These are phyloP conservation scores for Lagenidium sp. DNA, from an alignment of 352 stramenopile species.

Conservation along the genomic window DNA sequence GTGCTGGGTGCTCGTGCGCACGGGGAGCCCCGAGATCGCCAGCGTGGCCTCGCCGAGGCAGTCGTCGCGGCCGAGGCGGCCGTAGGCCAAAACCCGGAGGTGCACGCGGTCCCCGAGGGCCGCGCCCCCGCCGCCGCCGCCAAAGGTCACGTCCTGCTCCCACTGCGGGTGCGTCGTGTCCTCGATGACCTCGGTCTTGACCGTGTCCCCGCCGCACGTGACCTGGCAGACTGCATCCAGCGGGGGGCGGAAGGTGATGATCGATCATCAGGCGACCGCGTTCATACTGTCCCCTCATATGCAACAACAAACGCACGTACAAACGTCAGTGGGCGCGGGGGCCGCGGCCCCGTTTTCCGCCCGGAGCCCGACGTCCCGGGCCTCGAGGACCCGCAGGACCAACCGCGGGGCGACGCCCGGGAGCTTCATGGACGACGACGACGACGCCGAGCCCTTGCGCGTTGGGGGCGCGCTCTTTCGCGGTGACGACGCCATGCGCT, in stretches of 20 bases:
- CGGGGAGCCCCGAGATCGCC: slow-evolving; percentile 20
- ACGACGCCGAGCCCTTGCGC: too few relatives aligned
- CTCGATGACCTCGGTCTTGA: slow-evolving; percentile 30
- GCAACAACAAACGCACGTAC: background rate
- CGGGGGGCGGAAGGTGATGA: background rate
- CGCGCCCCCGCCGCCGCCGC: slow-evolving; percentile 19
- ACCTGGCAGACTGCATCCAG: slow-evolving; percentile 38
- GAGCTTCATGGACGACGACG: background rate
- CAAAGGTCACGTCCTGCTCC: slow-evolving; percentile 45
- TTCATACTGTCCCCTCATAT: too few relatives aligned
- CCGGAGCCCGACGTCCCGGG: slow-evolving; percentile 8
- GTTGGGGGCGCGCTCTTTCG: too few relatives aligned
- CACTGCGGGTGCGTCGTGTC: slow-evolving; percentile 40
- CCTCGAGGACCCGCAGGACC: slow-evolving; percentile 8
- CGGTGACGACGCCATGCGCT: too few relatives aligned
- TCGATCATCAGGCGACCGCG: background rate
- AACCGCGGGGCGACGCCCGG: slow-evolving; percentile 9
- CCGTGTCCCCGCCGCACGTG: slow-evolving; percentile 34
- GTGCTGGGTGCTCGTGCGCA: slow-evolving; percentile 15
- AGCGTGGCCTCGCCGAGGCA: slow-evolving; percentile 30
- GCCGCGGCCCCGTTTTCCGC: slow-evolving; percentile 1
- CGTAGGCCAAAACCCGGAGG: slow-evolving; percentile 50
- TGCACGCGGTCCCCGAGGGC: slow-evolving; percentile 26
- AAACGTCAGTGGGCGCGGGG: slow-evolving; percentile 4
- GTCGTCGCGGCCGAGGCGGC: slow-evolving; percentile 24